phyloP scores from a whole-genome alignment of 345 rosid species.

The Boechera retrofracta region DNA sequence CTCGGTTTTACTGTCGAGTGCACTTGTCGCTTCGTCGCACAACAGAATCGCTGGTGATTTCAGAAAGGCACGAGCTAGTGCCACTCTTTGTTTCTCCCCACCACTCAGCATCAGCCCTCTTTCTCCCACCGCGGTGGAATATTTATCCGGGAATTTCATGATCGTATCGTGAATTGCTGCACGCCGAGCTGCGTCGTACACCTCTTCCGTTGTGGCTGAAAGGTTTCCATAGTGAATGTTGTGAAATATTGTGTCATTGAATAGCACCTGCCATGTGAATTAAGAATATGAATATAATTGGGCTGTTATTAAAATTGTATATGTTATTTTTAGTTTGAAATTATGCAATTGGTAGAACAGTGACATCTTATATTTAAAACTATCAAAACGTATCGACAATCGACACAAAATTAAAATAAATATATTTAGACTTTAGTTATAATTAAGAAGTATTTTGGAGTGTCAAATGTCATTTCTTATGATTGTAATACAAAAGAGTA shows the following conservation, averaged over 20 bases:
- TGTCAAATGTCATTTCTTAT: too few relatives aligned
- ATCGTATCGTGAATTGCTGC: constrained; percentile 92
- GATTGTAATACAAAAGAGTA: too few relatives aligned
- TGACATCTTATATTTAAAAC: too few relatives aligned
- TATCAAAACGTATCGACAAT: too few relatives aligned
- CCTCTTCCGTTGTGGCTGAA: constrained; percentile 86
- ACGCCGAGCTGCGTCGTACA: constrained; percentile 79
- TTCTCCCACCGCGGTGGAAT: constrained; percentile 89
- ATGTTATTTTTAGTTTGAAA: too few relatives aligned
- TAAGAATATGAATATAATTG: background rate
- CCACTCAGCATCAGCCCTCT: constrained; percentile 97
- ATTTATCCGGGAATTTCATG: constrained; percentile 80
- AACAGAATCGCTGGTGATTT: constrained; percentile 81
- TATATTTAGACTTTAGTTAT: too few relatives aligned
- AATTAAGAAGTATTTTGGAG: too few relatives aligned
- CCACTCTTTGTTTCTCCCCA: constrained; percentile 98
- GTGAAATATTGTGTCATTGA: constrained; percentile 92
- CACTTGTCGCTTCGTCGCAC: constrained; percentile 98
- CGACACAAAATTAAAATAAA: background rate
- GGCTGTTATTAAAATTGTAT: too few relatives aligned
- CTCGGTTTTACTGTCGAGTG: constrained; percentile 92
- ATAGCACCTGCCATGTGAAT: constrained; percentile 70
- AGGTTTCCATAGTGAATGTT: constrained; percentile 92
- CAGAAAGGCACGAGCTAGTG: constrained; percentile 89
- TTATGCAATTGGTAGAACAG: too few relatives aligned